Percentiles rank a stretch among this genome's conserved stretches.
phyloP scores from a whole-genome alignment of 345 rosid genomes.

The Theobroma cacao region DNA sequence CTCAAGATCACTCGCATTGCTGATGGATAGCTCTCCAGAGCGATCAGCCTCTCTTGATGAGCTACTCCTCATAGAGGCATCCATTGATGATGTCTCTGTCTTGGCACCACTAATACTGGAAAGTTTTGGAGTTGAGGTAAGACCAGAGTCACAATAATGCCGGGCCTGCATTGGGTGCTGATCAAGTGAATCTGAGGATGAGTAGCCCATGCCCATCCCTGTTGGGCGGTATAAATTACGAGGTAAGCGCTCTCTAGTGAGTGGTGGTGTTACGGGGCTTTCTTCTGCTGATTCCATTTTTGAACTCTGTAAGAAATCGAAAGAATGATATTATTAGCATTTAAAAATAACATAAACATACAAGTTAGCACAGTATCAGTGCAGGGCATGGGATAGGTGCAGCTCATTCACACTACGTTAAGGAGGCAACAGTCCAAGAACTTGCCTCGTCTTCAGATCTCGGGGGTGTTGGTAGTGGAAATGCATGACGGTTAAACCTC shows the following conservation, averaged over 20 bases:
- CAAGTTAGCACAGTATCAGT: not conserved
- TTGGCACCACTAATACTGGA: conserved; percentile 91
- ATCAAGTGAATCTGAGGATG: conserved; percentile 82
- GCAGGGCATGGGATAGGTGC: not conserved
- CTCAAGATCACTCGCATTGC: conserved; percentile 89
- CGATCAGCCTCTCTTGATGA: conserved; percentile 92
- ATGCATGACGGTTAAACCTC: conserved; percentile 91
- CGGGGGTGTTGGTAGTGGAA: conserved; percentile 88
- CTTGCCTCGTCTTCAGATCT: conserved; percentile 94
- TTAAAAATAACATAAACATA: not conserved
- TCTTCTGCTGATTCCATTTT: conserved; percentile 76
- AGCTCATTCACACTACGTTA: not conserved
- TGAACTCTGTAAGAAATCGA: conserved; percentile 40
- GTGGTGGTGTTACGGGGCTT: conserved; percentile 83
- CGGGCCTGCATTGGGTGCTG: conserved; percentile 62
- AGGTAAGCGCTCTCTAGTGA: conserved; percentile 73
- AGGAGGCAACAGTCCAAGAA: not conserved
- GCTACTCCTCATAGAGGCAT: conserved; percentile 83
- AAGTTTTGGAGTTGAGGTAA: conserved; percentile 81
- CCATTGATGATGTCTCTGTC: conserved; percentile 89
- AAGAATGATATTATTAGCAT: not conserved
- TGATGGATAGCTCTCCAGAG: conserved; percentile 75
- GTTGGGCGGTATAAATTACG: conserved; percentile 68
- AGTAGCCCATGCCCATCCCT: conserved; percentile 55
- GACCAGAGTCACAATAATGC: conserved; percentile 66